A percentile compares a stretch with the other conserved stretches of the same genome.
phyloP scores from a whole-genome alignment of 345 rosid genomes.

The Cochlearia excelsa region DNA sequence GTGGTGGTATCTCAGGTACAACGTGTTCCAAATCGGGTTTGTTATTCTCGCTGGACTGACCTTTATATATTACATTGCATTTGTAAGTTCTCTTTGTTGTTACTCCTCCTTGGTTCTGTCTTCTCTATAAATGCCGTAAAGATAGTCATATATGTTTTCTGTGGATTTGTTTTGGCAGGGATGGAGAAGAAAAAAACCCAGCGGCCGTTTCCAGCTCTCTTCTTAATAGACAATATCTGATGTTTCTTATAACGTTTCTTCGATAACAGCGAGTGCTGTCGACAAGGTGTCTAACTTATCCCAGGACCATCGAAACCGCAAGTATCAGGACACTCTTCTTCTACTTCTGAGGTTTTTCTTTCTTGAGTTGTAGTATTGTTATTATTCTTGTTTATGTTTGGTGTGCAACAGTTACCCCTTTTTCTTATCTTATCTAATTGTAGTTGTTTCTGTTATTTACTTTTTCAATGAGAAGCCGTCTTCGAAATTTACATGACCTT shows the following conservation, averaged over 20 bases:
- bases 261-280: no score
- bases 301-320: constrained; percentile 2
- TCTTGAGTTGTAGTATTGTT: constrained; percentile 7
- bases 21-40: constrained; percentile 91
- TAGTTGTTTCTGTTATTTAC: constrained; percentile 11
- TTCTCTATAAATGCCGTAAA: constrained; percentile 1
- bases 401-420: constrained; percentile 22
- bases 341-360: constrained; percentile 2
- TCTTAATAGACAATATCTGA: constrained; percentile 25
- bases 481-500: not conserved
- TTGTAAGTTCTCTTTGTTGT: constrained; percentile 50
- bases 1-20: constrained; percentile 54
- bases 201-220: constrained; percentile 89
- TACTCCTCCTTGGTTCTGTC: not conserved
- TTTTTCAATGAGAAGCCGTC: constrained; percentile 20
- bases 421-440: not conserved
- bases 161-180: constrained; percentile 44
- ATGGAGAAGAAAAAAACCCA: constrained; percentile 88
- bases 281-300: no score
- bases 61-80: constrained; percentile 73
- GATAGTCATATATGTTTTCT: constrained; percentile 10
- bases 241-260: not conserved
- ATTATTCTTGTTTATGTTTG: constrained; percentile 23
- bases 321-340: constrained; percentile 4
- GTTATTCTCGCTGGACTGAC: constrained; percentile 79